Base-by-base conservation (phyloP, 1,284 basidiomycete species). In the Schizopora paradoxa region DNA sequence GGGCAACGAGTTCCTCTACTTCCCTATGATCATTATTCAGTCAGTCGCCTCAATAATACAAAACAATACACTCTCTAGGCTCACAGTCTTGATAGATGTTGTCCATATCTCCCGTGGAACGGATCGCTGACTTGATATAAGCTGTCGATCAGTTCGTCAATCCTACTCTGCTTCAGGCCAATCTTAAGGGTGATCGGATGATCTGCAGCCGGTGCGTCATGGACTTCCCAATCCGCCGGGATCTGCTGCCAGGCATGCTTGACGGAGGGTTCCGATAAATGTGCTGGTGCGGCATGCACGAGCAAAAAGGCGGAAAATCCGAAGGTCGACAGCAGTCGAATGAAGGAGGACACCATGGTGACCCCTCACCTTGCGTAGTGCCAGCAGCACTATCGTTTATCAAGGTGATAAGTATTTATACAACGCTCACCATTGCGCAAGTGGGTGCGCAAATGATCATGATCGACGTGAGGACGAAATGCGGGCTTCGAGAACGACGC, bases 111-210 rank as follows among this genome's bases (percentile, higher is more conserved):
- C 8, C 42, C 26, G 41, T 52, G 50, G 14, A 48, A 36, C 22
- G 52, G 54, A 41, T 56, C 51, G 39, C 54, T 56, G 21, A 56
- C 52, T 35, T 56, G 52, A 33, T 55, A 54, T 18, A 63, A 51
- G 18, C 47, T 46, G 3, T 43, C 38, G 33, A 62, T 51, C 26
- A 62, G 47, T 13, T 48, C 34, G 21, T 54, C 50, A 21, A 56
- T 49, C 28, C 38, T 48, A 40, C 36, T 25, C 38, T 56, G 50
- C 42, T 56, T 53, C 21, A 53, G 37, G 16, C 51, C 51, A 29
- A 53, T 53, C 35, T 47, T 49, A 32, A 53, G 28, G 5, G 43
- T 37, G 38, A 53, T 51, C 23, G 32, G 44, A 33, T 51, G 48
- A 19, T 48, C 43, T 5, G 22, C 29, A 26, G 49, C 28, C 5